Evolutionary conservation across 106 monocot genomes (phyloP), one percentile per base, ranked within the genome.

Genomic region (Acanthochlamys bracteata): DNA sequence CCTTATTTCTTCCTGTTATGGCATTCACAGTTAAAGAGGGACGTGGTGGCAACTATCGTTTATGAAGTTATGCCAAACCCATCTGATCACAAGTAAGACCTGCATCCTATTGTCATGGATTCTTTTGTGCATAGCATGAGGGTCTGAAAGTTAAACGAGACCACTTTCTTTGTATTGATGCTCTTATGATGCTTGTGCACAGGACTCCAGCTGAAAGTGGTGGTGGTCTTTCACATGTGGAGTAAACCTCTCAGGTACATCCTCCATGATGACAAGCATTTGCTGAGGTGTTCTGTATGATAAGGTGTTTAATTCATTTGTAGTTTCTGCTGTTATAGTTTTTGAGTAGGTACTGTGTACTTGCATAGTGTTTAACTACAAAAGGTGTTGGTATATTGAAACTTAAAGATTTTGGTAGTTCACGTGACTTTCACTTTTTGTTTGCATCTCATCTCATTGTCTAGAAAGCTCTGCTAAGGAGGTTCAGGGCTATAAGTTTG

Each of bases 51-150:
- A n/a, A 98, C 82, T 64, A 83, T 91, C 68, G 91, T 98, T 13
- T 98, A 98, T 79, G 96, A 98, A 71, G 33, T 98, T 26, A 85
- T 72, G 80, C 96, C 96, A 49, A 98, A 98, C 72, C 96, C 96
- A 65, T 91, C 91, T 55, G 96, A 98, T 61, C 96, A 98, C 80
- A 98, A 98, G 96, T 98, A 83, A 88, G 87, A 33, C 33, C 64
- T 39, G 45, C 16, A 13, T 26, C 49, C 9, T 49, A 10, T 9
- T 49, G 49, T 9, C 9, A 49, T 10, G 15, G 10, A 49, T 49
- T 49, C 17, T 17, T 49, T 49, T 17, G 12, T 49, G 1, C 49
- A 1, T 49, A 1, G 49, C 49, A 1, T 49, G 12, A 4, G 9
- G 49, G 15, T 10, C 10, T 49, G 12, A 9, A 49, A 49, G 49